Base-by-base conservation (phyloP, 345 rosid genomes). In the Murraya paniculata region DNA sequence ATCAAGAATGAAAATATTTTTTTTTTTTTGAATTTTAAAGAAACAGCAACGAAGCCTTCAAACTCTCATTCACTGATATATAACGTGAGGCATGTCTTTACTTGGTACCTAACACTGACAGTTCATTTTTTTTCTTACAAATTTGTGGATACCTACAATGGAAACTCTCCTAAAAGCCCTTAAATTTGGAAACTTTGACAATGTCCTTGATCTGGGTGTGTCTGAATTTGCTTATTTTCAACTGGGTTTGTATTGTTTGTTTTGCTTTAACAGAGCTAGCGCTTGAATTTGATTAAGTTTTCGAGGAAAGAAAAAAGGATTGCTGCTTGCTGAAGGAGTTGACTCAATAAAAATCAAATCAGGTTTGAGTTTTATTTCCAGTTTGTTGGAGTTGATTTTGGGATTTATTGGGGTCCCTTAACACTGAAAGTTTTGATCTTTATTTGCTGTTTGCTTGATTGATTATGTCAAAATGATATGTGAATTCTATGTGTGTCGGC, bases 41-140 rank as follows among this genome's bases (percentile, higher is more conserved):
- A 81, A 85, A 81, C 83, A 75, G 83, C 87, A 73, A 33, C 80
- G 87, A 73, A 77, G 82, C 81, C 79, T 82, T 88, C 84, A 65
- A 80, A 64, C 81, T 81, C 82, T 74, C 21, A 53, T 56, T 73
- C 85, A 78, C 78, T 28, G 77, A 48, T 38, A 68, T 50, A 79
- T 69, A 82, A 57, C 66, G 75, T 69, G 81, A 78, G 80, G 79
- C 88, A 84, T 82, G 83, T 80, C 85, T 72, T 77, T 80, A 80
- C 81, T 81, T 83, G 73, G 79, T 39, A 90, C 90, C 94, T 81
- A 89, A 86, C 84, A 33, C 89, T 85, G 91, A 90, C 77, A 88
- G 82, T 86, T 86, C 86, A 71, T 80, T 55, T 80, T 39, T 39
- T 87, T 67, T 74, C 87, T 81, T 72, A n/a, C 77, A 80, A 80